phyloP scores from a whole-genome alignment of 805 yeast genomes.

The Hanseniaspora lindneri region DNA sequence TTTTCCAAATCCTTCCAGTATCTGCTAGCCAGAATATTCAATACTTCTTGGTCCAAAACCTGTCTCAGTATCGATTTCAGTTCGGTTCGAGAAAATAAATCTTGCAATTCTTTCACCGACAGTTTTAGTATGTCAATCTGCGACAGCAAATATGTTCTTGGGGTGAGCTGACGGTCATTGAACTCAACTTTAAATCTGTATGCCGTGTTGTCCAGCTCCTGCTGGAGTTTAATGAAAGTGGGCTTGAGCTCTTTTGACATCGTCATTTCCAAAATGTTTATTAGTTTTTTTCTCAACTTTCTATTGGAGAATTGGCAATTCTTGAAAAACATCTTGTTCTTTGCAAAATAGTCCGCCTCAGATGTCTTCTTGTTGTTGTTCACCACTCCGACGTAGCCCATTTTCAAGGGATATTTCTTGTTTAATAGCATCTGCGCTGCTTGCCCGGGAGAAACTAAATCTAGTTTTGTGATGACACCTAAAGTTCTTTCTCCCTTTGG shows the following conservation, averaged over 20 bases:
- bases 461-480: constrained; percentile 91
- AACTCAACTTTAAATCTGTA: constrained; percentile 92
- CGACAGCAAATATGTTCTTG: constrained; percentile 86
- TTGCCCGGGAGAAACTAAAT: constrained; percentile 64
- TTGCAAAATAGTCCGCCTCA: constrained; percentile 53
- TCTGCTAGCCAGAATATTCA: constrained; percentile 75
- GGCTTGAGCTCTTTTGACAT: constrained; percentile 86
- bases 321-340: constrained; percentile 44
- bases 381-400: constrained; percentile 99
- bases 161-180: constrained; percentile 86
- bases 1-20: constrained; percentile 69
- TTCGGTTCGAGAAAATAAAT: constrained; percentile 70
- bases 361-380: constrained; percentile 52
- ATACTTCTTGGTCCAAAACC: constrained; percentile 77
- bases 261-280: constrained; percentile 75
- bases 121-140: constrained; percentile 78
- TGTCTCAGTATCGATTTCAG: constrained; percentile 64
- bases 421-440: constrained; percentile 63
- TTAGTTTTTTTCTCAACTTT: constrained; percentile 62
- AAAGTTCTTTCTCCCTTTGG: constrained; percentile 92
- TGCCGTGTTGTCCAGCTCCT: constrained; percentile 84
- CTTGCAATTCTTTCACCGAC: constrained; percentile 76
- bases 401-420: constrained; percentile 72
- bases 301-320: constrained; percentile 69
- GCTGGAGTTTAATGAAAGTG: constrained; percentile 71